Evolutionary conservation across 208 protist genomes (phyloP).

Genomic region (Acanthamoeba lugdunensis): DNA sequence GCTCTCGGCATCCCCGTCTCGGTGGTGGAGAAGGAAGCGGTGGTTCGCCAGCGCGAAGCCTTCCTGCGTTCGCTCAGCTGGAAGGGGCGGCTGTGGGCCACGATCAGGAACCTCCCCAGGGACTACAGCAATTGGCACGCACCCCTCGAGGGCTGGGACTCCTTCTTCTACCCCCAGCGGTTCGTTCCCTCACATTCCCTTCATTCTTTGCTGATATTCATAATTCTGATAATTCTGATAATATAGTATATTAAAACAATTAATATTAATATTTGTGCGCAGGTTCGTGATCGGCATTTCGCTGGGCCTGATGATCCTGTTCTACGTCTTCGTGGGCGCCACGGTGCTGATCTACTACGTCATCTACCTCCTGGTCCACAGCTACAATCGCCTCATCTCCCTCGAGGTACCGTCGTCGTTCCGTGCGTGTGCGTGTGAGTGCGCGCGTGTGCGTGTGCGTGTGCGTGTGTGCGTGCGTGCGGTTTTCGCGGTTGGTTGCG

Average conservation of each 20-base stretch:
- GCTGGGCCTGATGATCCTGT: conserved; percentile 23
- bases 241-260: background rate
- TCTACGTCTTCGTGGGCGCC: conserved; percentile 52
- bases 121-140: conserved; percentile 93
- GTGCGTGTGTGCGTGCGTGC: too few relatives aligned
- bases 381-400: conserved; percentile 99
- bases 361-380: conserved; percentile 98
- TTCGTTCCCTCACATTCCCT: background rate
- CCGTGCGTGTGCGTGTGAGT: too few relatives aligned
- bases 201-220: conserved; percentile 92
- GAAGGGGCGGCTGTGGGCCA: background rate
- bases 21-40: conserved; percentile 81
- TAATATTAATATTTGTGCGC: background rate
- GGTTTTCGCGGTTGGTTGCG: background rate
- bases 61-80: conserved; percentile 24
- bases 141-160: conserved; percentile 6
- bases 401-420: conserved; percentile 95
- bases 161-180: conserved; percentile 48
- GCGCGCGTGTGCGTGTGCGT: background rate
- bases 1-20: conserved; percentile 97
- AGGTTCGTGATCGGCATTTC: conserved; percentile 54
- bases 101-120: background rate
- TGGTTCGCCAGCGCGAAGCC: background rate
- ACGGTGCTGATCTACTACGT: conserved; percentile 53
- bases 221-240: conserved; percentile 91